Evolutionary conservation across 768 basidiomycete genomes (phyloP).

Genomic region (Hericium rajendrae): DNA sequence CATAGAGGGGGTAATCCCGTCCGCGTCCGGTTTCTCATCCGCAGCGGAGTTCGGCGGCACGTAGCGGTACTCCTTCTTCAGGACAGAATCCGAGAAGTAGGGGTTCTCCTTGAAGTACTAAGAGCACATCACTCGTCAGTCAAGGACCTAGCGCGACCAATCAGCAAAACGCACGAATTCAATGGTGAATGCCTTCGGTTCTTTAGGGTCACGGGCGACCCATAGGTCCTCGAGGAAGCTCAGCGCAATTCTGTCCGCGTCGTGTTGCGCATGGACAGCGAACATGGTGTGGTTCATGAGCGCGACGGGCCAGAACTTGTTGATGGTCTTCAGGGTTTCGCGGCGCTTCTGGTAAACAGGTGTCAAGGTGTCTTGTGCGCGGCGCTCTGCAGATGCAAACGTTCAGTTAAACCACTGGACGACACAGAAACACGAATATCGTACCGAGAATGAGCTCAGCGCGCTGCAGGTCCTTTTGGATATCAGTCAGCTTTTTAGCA

Average conservation of each 20-base stretch:
- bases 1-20: constrained; percentile 72
- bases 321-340: constrained; percentile 50
- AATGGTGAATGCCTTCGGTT: constrained; percentile 74
- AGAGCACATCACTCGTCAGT: neutral
- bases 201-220: constrained; percentile 61
- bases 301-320: constrained; percentile 81
- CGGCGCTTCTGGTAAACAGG: constrained; percentile 69
- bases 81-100: constrained; percentile 62
- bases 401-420: constrained; percentile 2
- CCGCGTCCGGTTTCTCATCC: constrained; percentile 50
- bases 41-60: constrained; percentile 42
- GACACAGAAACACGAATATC: constrained; percentile 17
- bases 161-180: constrained; percentile 65
- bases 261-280: constrained; percentile 59
- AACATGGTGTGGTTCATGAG: constrained; percentile 64
- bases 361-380: constrained; percentile 43
- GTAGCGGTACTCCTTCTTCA: constrained; percentile 80
- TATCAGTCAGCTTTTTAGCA: constrained; percentile 52
- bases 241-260: constrained; percentile 71
- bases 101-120: constrained; percentile 85
- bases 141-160: neutral
- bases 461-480: constrained; percentile 63
- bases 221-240: constrained; percentile 81
- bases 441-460: constrained; percentile 65
- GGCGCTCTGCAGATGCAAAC: constrained; percentile 41